These are phyloP conservation scores for Nicotiana noctiflora DNA, from an alignment of 257 asterid genomes.

Conservation along the genomic window DNA sequence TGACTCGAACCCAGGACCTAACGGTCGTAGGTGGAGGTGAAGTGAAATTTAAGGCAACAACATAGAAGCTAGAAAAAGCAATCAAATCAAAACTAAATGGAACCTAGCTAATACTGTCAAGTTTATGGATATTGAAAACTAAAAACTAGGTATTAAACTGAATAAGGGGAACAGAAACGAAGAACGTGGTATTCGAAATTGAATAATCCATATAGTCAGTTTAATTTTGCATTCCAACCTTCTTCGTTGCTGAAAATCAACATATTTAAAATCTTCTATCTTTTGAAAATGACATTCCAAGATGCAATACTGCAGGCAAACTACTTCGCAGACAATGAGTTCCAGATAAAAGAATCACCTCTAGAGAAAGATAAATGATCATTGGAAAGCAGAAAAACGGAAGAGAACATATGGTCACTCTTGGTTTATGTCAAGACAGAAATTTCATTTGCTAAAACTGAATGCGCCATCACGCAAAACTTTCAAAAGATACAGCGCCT, in stretches of 20 bases:
- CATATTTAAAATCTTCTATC: neutral
- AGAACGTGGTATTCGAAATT: neutral
- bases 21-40: too few species aligned
- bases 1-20: too few species aligned
- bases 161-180: neutral
- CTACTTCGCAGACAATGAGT: neutral
- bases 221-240: neutral
- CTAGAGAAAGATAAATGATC: neutral
- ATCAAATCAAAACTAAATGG: neutral
- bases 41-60: neutral
- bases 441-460: neutral
- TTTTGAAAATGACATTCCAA: neutral
- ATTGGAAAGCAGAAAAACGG: neutral
- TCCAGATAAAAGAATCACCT: neutral
- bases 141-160: neutral
- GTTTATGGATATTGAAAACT: neutral
- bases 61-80: slow-evolving; percentile 1
- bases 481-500: neutral
- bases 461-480: neutral
- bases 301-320: neutral
- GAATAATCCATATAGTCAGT: neutral
- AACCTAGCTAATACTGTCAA: neutral
- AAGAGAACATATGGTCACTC: neutral
- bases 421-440: neutral
- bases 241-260: neutral